phyloP scores from a whole-genome alignment of 345 rosid species.

The Microthlaspi erraticum region DNA sequence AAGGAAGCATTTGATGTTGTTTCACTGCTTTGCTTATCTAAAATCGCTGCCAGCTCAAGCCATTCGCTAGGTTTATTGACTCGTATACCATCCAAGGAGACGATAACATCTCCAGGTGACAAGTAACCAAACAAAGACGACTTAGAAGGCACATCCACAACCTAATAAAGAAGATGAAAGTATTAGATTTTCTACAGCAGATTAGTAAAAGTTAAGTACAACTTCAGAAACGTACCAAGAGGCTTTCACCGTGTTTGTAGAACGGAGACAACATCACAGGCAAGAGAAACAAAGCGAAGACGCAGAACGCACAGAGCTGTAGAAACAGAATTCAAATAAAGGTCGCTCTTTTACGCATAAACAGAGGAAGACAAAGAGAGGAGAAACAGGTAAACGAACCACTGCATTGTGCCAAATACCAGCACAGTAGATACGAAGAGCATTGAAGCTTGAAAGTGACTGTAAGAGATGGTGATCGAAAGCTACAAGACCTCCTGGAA shows the following conservation, averaged over 20 bases:
- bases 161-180: constrained; percentile 49
- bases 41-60: constrained; percentile 53
- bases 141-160: constrained; percentile 63
- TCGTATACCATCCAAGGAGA: constrained; percentile 69
- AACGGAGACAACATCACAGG: constrained; percentile 68
- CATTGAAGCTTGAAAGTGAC: constrained; percentile 52
- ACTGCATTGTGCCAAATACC: constrained; percentile 97
- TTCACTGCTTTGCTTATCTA: constrained; percentile 49
- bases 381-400: constrained; percentile 45
- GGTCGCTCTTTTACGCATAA: background rate
- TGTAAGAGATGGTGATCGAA: constrained; percentile 66
- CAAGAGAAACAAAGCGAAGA: constrained; percentile 55
- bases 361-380: background rate
- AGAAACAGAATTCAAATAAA: background rate
- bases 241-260: constrained; percentile 63
- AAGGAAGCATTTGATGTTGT: constrained; percentile 47
- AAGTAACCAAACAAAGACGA: constrained; percentile 77
- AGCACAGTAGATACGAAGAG: constrained; percentile 86
- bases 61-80: constrained; percentile 66
- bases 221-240: constrained; percentile 46
- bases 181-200: background rate
- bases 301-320: constrained; percentile 77
- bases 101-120: constrained; percentile 75
- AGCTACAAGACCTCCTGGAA: constrained; percentile 95
- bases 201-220: background rate